Evolutionary conservation across 1,284 basidiomycete genomes (phyloP), one percentile per base, ranked within the genome.

Genomic region (Ganoderma sp.): DNA sequence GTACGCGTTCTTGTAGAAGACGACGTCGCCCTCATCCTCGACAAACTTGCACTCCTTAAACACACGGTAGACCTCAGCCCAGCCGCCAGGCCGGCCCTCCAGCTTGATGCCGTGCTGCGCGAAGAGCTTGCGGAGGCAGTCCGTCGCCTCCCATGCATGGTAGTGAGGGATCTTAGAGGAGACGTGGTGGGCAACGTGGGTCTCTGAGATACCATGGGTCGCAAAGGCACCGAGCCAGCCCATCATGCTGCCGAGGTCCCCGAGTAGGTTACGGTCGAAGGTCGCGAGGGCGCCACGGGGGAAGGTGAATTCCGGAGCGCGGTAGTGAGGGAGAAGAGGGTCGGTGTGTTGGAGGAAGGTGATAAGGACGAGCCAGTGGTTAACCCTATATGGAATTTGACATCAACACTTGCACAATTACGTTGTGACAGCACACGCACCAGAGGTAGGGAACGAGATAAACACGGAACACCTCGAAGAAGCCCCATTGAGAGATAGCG

Each of bases 271-370:
- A 69, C 98, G 95, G 81, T 99, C 96, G 60, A 99, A 86, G 25
- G 97, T 99, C 71, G 94, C 85, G 63, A 99, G 90, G 22, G 97
- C 97, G 71, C 97, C 97, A 75, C 97, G 95, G 64, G 93, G 86
- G 87, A 99, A 99, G 60, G 92, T 98, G 87, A 97, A 99, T 76
- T 93, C 90, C 59, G 90, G 81, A 32, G 92, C 90, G 74, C 94
- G 93, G 88, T 99, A 99, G 84, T 99, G 97, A 64, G 97, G 96
- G 41, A 99, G 86, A 56, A 93, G 79, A 25, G 96, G 95, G 83
- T 99, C 97, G 75, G 97, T 98, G 86, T 99, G 98, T 83, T 99
- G 98, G 70, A 99, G 87, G 91, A 94, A 97, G 39, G 95, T 96
- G 83, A 97, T 96, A 74, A 94, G 79, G 69, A 97, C 93, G 65